phyloP scores from a whole-genome alignment of 352 stramenopile genomes.

The Pythium utonaiense region DNA sequence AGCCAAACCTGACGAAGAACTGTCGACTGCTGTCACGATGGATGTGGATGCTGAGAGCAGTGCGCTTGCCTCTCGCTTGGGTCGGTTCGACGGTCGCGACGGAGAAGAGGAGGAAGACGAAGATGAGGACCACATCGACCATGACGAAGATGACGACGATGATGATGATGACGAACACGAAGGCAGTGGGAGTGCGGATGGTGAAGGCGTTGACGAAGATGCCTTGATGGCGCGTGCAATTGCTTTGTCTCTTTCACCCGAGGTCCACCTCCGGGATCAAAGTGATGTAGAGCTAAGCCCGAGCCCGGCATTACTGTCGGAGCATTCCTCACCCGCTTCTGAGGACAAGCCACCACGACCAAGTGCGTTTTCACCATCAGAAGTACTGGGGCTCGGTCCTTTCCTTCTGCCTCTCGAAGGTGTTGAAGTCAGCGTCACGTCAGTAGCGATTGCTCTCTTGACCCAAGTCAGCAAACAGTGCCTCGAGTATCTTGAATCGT shows the following conservation, averaged over 20 bases:
- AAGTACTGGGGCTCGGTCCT: constrained; percentile 61
- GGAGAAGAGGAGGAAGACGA: constrained; percentile 40
- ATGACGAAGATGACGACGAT: constrained; percentile 34
- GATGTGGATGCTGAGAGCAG: constrained; percentile 66
- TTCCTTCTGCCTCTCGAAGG: constrained; percentile 50
- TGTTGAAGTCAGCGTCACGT: constrained; percentile 44
- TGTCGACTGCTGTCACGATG: constrained; percentile 40
- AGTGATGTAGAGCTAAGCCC: constrained; percentile 26
- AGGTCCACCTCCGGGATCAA: constrained; percentile 73
- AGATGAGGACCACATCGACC: constrained; percentile 47
- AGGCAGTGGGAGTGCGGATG: constrained; percentile 49
- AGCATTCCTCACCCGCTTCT: constrained; percentile 8
- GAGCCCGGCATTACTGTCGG: constrained; percentile 17
- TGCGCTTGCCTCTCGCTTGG: constrained; percentile 60
- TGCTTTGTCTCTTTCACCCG: constrained; percentile 80
- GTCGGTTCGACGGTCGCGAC: constrained; percentile 49
- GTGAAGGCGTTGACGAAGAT: constrained; percentile 84
- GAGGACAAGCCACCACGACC: constrained; percentile 31
- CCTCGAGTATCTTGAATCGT: constrained; percentile 72
- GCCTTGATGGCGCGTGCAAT: constrained; percentile 87
- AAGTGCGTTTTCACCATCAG: constrained; percentile 56
- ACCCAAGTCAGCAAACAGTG: constrained; percentile 64
- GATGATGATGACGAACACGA: constrained; percentile 57
- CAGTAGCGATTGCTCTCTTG: constrained; percentile 52
- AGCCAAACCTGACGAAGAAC: constrained; percentile 26